phyloP scores from a whole-genome alignment of 2,329 filamentous ascomycete genomes.

The Clonostachys chloroleuca region DNA sequence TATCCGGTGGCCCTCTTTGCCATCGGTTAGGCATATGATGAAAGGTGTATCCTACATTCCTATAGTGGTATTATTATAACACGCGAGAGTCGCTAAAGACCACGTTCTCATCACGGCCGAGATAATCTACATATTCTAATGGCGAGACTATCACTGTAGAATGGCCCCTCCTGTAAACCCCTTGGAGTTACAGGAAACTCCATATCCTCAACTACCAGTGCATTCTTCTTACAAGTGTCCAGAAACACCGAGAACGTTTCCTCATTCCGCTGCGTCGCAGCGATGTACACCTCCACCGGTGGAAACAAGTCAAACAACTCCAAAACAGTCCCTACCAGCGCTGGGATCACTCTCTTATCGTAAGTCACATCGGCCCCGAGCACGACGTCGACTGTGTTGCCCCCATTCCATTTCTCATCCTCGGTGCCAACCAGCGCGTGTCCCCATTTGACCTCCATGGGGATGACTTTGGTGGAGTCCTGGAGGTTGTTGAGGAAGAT shows the following conservation, averaged over 20 bases:
- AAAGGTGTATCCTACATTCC: no score
- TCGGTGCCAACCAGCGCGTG: slow-evolving; percentile 53
- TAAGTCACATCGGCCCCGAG: slow-evolving; percentile 79
- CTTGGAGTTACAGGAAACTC: slow-evolving; percentile 30
- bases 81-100: no score
- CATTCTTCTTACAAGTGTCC: slow-evolving; percentile 46
- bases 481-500: slow-evolving; percentile 66
- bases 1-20: no score
- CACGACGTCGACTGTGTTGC: slow-evolving; percentile 53
- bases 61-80: no score
- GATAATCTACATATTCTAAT: slow-evolving; percentile 43
- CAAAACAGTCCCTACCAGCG: slow-evolving; percentile 59
- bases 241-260: slow-evolving; percentile 64
- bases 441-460: slow-evolving; percentile 62
- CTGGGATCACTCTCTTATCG: slow-evolving; percentile 58
- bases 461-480: slow-evolving; percentile 32
- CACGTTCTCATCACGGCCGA: no score
- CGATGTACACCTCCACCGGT: slow-evolving; percentile 56
- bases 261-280: slow-evolving; percentile 67
- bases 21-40: no score
- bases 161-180: slow-evolving; percentile 52
- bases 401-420: slow-evolving; percentile 45
- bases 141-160: slow-evolving; percentile 55
- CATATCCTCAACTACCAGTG: slow-evolving; percentile 35
- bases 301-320: slow-evolving; percentile 57